Evolutionary conservation across 257 asterid genomes (phyloP), one percentile per base, ranked within the genome.

Genomic region (Scutellaria galericulata): DNA sequence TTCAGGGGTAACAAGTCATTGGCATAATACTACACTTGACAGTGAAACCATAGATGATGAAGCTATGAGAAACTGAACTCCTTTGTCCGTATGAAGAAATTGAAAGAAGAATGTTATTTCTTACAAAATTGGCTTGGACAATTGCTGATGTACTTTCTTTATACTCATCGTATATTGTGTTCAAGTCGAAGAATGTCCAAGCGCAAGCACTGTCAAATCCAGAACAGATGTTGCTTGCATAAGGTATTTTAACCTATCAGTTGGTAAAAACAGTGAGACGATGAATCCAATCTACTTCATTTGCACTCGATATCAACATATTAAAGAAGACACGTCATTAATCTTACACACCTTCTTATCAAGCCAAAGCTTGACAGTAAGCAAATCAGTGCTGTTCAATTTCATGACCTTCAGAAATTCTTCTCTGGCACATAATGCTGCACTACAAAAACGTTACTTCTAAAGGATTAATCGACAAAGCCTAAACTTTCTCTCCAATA

Each of bases 371-470:
- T 85, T 89, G 40, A 83, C 83, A 9, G 86, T 85, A 48, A 89
- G 88, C 77, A 86, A 74, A 79, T 89, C 86, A 7, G 74, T 75
- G 86, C 83, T 82, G 68, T 63, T 77, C 79, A 85, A 66, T 77
- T 85, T 89, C 88, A 86, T 63, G 48, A 85, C 77, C 79, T 81
- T 81, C 78, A 82, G 86, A 78, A 89, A 85, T 81, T 89, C 92
- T 54, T 85, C 87, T 70, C 89, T 85, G 27, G 81, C 81, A 71
- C 92, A 83, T 59, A 89, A 73, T 68, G 77, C 86, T 80, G 89
- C 83, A 82, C 90, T 89, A 78, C 75, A 75, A 59, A 68, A 42
- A 66, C 60, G 70, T 55, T 71, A 71, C 53, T 55, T 3, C 73
- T 9, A 54, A 77, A 53, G 37, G 35, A 72, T 57, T 46, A 44